Evolutionary conservation across 305 asterid genomes (phyloP), one percentile per base, ranked within the genome.

Genomic region (Fraxinus platypoda): DNA sequence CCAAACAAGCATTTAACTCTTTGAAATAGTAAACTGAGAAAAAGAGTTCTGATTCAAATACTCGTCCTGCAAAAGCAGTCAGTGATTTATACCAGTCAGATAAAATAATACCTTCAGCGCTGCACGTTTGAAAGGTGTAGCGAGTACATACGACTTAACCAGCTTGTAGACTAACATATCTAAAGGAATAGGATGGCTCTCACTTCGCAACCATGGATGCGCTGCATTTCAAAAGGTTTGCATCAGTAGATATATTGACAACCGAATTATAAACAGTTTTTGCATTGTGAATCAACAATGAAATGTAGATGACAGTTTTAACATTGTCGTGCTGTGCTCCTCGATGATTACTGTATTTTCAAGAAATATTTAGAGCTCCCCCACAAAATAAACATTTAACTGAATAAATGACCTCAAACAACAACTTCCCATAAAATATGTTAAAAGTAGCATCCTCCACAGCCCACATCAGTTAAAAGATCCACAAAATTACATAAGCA

Each of bases 181-280:
- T 79, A 95, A 83, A 26, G 99, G 98, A 84, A 95, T 85, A 46
- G 95, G 97, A 90, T 91, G 93, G 87, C 85, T 92, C 89, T 95
- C 98, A 81, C 94, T 91, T 82, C 93, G 90, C 89, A 95, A 80
- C 99, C 99, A 95, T 79, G 99, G 99, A 88, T 95, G 99, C 49
- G 92, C 99, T 95, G 97, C 79, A 84, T 76, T 78, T 78, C 74
- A 68, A 80, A 74, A 78, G 54, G 71, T 66, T 81, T 54, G 31
- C 78, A 31, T 78, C 59, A 85, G 83, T 43, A 78, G 26, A 35
- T 41, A 31, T 30, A 30, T 41, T 30, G 41, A 68, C 28, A 80
- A 54, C 49, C 1, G 17, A 83, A 79, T 28, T 25, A 64, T 52
- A 15, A 70, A 77, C n/a, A 35, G 78, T 12, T 31, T 43, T 37